Conservation (phyloP, 139 green algal genomes). For the Volvox reticuliferus region DNA sequence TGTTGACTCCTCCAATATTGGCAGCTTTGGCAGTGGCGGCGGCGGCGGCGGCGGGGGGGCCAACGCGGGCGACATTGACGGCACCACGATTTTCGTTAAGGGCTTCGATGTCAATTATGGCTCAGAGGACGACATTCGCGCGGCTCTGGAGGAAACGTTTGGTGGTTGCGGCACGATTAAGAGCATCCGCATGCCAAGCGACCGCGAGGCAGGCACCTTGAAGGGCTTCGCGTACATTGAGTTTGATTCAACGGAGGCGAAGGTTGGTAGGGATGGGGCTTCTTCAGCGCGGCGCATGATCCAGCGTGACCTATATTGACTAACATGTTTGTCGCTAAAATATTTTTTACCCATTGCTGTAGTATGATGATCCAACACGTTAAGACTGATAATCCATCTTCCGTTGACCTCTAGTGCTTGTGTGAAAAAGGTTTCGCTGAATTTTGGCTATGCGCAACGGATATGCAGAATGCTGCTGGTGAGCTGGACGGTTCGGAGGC, state of each 20-base stretch:
- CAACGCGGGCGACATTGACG: slow-evolving; percentile 53
- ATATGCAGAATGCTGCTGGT: slow-evolving; percentile 58
- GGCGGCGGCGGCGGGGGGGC: slow-evolving; percentile 33
- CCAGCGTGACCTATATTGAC: too few relatives aligned
- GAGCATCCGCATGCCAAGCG: slow-evolving; percentile 74
- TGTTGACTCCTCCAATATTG: too few relatives aligned
- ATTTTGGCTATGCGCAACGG: too few relatives aligned
- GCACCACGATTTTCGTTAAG: slow-evolving; percentile 81
- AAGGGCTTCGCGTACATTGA: slow-evolving; percentile 86
- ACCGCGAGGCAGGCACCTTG: slow-evolving; percentile 76
- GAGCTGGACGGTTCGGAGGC: slow-evolving; percentile 73
- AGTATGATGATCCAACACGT: too few relatives aligned
- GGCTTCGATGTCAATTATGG: slow-evolving; percentile 78
- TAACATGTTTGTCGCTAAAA: too few relatives aligned
- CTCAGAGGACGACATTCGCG: slow-evolving; percentile 75
- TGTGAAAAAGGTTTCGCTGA: too few relatives aligned
- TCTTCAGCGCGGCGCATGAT: too few relatives aligned
- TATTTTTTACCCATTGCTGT: too few relatives aligned
- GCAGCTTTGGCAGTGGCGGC: neutral
- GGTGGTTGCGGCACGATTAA: slow-evolving; percentile 71
- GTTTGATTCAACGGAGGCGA: slow-evolving; percentile 69
- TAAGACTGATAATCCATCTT: too few relatives aligned
- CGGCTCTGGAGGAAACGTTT: slow-evolving; percentile 76
- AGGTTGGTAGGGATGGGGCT: slow-evolving; percentile 40
- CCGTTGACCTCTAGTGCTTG: too few relatives aligned